Base-by-base conservation (phyloP, 495 filamentous ascomycete species). In the Clohesyomyces aquaticus region DNA sequence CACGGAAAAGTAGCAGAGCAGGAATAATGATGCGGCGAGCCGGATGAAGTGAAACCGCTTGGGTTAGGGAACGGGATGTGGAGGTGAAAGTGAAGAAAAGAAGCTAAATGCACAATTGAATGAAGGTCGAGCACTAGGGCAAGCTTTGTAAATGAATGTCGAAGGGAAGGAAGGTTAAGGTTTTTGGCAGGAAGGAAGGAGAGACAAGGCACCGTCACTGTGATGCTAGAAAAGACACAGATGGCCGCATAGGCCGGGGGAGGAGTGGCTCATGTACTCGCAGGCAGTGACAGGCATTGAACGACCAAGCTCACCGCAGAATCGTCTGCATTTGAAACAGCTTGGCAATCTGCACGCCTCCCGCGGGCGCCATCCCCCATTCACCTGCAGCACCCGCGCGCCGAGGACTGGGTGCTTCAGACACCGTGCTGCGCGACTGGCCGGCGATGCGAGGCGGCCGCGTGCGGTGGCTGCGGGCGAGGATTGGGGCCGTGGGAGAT, bases 201-300 rank as follows among this genome's bases (percentile, higher is more conserved):
- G 23, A 48, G 43, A 22, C 22, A 52, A 29, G 23, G 18, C 12
- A 29, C 18, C 12, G 54, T 57, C 54, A 11, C 9, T 19, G 54
- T 25, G 6, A 47, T 9, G 18, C 6, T 28, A 35, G 19, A 21
- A n/a, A 21, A 32, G 52, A 18, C 12, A 26, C 14, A 22, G 47
- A 32, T 29, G 22, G 21, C 23, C 48, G 28, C 46, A 42, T 25
- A 35, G 47, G 42, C 26, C 28, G 67, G 67, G 58, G 55, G 32
- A n/a, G 59, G 27, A 49, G 57, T 49, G 59, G 46, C 63, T 70
- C 58, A 66, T 70, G 67, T 70, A 70, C 59, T 55, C 45, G 29
- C 26, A 56, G 18, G 27, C 29, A 59, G 16, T 9, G 28, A 41
- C 54, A 41, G 38, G 23, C 21, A 57, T 42, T 57, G 50, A 66